Evolutionary conservation across 768 basidiomycete genomes (phyloP), one percentile per base, ranked within the genome.

Genomic region (Sarcodon aspratus): DNA sequence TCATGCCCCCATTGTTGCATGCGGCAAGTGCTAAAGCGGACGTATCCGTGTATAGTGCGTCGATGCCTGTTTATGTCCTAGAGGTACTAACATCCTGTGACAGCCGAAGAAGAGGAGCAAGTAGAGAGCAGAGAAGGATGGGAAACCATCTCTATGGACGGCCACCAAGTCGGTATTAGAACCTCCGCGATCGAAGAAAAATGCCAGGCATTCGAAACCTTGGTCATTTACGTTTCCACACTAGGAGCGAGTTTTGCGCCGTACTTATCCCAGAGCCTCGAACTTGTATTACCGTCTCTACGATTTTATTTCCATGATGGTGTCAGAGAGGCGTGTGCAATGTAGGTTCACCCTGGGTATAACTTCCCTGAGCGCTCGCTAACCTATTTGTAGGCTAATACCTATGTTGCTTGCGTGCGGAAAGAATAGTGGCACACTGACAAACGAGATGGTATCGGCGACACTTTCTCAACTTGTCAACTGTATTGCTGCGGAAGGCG

Each of bases 101-200:
- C 18, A 33, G 18, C 48, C 74, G 75, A 73, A 53, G 80, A 83
- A 15, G 77, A 77, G 7, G 77, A 78, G 8, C 69, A 69, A 7
- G 55, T 61, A 1, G 72, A 74, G 42, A 80, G 82, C 18, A 72
- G 77, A 10, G 84, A 89, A 34, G 85, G 85, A 9, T 90, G 80
- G 80, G 85, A 86, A 57, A 85, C 81, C 1, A 73, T 90, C 51
- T 70, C 73, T 6, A 77, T 89, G 71, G 85, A 88, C 45, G 88
- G 88, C 0, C 80, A 82, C 45, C 75, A 78, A 13, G 72, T 88
- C 21, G 85, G 83, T 1, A 85, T 91, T 53, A 75, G 82, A 48
- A 91, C 87, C 3, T 80, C 85, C 0, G 77, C 78, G 1, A 79
- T 92, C 56, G 88, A 91, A 58, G 87, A 92, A 55, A 91, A 91